Conservation (phyloP, 176 grass and related monocot genomes). For the Aegilops sharonensis region DNA sequence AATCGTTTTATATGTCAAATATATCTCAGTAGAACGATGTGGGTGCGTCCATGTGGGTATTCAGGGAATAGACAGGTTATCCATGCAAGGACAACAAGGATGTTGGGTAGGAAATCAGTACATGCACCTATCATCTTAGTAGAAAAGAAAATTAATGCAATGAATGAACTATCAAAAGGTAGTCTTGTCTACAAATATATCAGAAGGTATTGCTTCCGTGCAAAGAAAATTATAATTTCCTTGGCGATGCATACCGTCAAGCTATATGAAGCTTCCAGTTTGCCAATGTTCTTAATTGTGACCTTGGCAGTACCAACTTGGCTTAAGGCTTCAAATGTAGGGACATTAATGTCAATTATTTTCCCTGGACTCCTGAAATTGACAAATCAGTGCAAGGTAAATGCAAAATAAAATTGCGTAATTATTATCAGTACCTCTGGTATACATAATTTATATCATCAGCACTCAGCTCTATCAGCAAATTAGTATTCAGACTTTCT, state of each 20-base stretch:
- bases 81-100: slow-evolving; percentile 1
- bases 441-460: slow-evolving; percentile 91
- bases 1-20: not conserved
- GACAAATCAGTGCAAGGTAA: slow-evolving; percentile 5
- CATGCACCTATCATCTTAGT: not conserved
- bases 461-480: slow-evolving; percentile 78
- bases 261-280: slow-evolving; percentile 87
- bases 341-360: slow-evolving; percentile 52
- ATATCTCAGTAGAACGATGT: not conserved
- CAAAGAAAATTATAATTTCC: slow-evolving; percentile 3
- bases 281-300: slow-evolving; percentile 67
- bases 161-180: not conserved
- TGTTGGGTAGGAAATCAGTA: not conserved
- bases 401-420: slow-evolving; percentile 4
- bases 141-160: not conserved
- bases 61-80: not conserved
- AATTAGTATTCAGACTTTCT: slow-evolving; percentile 65
- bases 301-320: slow-evolving; percentile 73
- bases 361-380: slow-evolving; percentile 83
- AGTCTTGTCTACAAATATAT: not conserved
- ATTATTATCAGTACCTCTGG: slow-evolving; percentile 61
- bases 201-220: not conserved
- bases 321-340: slow-evolving; percentile 83
- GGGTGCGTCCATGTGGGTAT: not conserved
- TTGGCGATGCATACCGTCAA: slow-evolving; percentile 63